phyloP scores from a whole-genome alignment of 768 basidiomycete genomes.

The Lactifluus volemus region DNA sequence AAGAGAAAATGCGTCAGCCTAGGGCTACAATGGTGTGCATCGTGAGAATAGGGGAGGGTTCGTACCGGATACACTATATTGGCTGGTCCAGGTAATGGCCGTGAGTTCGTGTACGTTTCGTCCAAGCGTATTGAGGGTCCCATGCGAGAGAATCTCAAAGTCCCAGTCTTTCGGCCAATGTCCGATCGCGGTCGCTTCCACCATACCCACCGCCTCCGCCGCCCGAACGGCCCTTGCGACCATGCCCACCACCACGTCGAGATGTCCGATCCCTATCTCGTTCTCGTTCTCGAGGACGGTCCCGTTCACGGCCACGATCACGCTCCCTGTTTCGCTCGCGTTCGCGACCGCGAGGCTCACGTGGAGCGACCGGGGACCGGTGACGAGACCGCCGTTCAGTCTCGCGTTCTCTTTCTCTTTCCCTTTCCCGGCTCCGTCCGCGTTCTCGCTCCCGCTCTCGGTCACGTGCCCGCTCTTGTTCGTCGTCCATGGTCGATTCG shows the following conservation, averaged over 20 bases:
- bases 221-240: slow-evolving; percentile 27
- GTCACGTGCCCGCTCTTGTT: slow-evolving; percentile 26
- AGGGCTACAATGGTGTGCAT: slow-evolving; percentile 23
- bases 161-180: slow-evolving; percentile 81
- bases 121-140: slow-evolving; percentile 12
- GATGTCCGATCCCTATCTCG: slow-evolving; percentile 20
- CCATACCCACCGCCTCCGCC: slow-evolving; percentile 27
- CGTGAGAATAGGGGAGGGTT: slow-evolving; percentile 8
- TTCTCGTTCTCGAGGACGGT: slow-evolving; percentile 16
- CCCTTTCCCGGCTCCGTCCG: slow-evolving; percentile 29
- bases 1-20: slow-evolving; percentile 25
- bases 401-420: slow-evolving; percentile 25
- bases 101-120: slow-evolving; percentile 19
- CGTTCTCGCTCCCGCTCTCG: slow-evolving; percentile 30
- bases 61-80: slow-evolving; percentile 33
- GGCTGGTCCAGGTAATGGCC: slow-evolving; percentile 12
- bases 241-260: slow-evolving; percentile 15
- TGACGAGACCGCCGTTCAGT: slow-evolving; percentile 10
- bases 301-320: slow-evolving; percentile 22
- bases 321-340: slow-evolving; percentile 17
- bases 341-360: slow-evolving; percentile 18
- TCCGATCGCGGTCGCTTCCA: slow-evolving; percentile 51
- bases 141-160: slow-evolving; percentile 34
- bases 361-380: slow-evolving; percentile 3
- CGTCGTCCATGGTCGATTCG: slow-evolving; percentile 55